A percentile compares a stretch with the other conserved stretches of the same genome.
These are phyloP conservation scores for Buddleja alternifolia DNA, from an alignment of 257 asterid genomes.

Conservation along the genomic window DNA sequence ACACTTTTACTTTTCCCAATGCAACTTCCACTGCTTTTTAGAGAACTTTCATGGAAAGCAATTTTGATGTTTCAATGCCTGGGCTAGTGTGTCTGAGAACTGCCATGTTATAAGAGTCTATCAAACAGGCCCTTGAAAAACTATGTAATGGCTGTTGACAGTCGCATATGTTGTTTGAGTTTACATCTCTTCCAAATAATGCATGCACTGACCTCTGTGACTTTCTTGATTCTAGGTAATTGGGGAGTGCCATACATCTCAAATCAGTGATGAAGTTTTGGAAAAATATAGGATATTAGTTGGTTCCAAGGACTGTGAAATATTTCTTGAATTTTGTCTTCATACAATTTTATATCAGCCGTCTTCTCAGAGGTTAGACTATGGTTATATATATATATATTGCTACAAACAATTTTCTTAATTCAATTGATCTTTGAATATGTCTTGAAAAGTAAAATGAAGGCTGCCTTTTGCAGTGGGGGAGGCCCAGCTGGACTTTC, in stretches of 20 bases:
- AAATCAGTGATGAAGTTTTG: conserved; percentile 62
- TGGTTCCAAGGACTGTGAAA: conserved; percentile 68
- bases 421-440: conserved; percentile 21
- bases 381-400: conserved; percentile 22
- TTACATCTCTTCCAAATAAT: neutral
- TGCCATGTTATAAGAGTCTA: neutral
- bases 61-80: neutral
- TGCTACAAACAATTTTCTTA: conserved; percentile 6
- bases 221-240: conserved; percentile 65
- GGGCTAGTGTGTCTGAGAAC: neutral
- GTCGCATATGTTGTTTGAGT: neutral
- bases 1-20: neutral
- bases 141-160: neutral
- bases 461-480: conserved; percentile 52
- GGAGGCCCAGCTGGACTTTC: conserved; percentile 86
- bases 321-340: conserved; percentile 88
- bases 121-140: conserved; percentile 3
- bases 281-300: conserved; percentile 53
- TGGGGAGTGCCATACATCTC: conserved; percentile 83
- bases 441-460: conserved; percentile 33
- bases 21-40: too few relatives aligned
- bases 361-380: conserved; percentile 68
- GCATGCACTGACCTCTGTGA: conserved; percentile 19
- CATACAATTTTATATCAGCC: conserved; percentile 83
- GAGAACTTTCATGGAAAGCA: too few relatives aligned